Evolutionary conservation across 768 basidiomycete species (phyloP).

Genomic region (Amyloporia xantha): DNA sequence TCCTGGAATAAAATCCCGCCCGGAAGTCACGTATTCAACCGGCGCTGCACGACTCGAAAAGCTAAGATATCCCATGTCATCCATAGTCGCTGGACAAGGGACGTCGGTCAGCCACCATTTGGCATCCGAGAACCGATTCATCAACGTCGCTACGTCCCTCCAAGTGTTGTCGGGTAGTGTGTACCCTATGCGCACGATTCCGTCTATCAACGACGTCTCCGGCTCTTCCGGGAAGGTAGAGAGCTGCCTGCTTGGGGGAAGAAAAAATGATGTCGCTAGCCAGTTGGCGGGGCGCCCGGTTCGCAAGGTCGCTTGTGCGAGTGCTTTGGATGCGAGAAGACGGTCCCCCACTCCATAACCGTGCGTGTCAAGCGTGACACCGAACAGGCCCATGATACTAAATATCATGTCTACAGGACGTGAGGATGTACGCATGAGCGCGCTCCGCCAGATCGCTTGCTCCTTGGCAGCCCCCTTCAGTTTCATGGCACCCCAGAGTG

Average conservation of each 20-base stretch:
- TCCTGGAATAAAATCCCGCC: not conserved
- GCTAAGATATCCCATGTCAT: not conserved
- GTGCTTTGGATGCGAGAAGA: not conserved
- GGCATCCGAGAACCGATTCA: not conserved
- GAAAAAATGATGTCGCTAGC: not conserved
- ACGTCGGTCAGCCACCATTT: slow-evolving; percentile 5
- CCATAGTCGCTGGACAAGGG: not conserved
- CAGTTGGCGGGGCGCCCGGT: not conserved
- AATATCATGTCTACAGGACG: slow-evolving; percentile 11
- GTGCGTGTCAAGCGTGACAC: slow-evolving; percentile 8
- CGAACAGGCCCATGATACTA: slow-evolving; percentile 12
- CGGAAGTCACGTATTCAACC: not conserved
- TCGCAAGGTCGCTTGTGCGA: not conserved
- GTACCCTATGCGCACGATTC: too few relatives aligned
- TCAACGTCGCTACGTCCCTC: not conserved
- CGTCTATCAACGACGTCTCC: too few relatives aligned
- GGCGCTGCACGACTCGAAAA: not conserved
- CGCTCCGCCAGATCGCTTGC: slow-evolving; percentile 6
- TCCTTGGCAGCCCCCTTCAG: not conserved
- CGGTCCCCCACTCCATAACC: not conserved
- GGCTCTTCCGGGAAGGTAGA: too few relatives aligned
- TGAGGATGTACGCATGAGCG: slow-evolving; percentile 11
- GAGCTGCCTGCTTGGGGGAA: too few relatives aligned
- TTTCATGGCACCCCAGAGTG: not conserved
- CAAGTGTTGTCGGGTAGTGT: too few relatives aligned